Base-by-base conservation (phyloP, 331 rosid species). In the Acacia pycnantha region DNA sequence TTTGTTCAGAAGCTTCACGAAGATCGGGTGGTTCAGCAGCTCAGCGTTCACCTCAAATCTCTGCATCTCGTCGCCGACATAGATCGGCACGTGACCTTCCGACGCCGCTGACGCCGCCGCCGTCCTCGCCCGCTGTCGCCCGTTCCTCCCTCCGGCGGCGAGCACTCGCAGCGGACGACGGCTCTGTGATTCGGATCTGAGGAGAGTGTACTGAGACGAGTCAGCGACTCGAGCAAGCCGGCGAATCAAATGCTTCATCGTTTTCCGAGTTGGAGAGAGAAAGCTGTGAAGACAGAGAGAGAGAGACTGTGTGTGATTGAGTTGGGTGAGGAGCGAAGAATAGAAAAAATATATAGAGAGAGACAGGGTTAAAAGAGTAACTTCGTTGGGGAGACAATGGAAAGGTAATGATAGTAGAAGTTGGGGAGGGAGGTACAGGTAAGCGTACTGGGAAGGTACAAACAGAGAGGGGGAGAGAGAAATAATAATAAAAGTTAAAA, bases 371-470 rank as follows among this genome's bases (percentile, higher is more conserved):
- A 70, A 68, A 69, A 73, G 31, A 12, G 62, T 19, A 70, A 37
- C 26, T 31, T 80, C 29, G 53, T 31, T 48, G 3, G 84, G 29
- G 83, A 77, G 35, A 56, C 87, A 87, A 94, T 67, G 88, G 89
- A 92, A 94, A 92, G 97, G 90, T 81, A 79, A 80, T 88, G 97
- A 85, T 82, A 91, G 87, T 87, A 58, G 91, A 88, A 84, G 86
- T 73, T 51, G 78, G 88, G 88, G 97, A 89, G 92, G 97, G 94
- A 92, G 94, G 97, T 95, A 95, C 98, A 79, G 94, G 90, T 87
- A 83, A 87, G 92, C 92, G 98, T 95, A 95, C 98, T 93, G 87
- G 90, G 87, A 87, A 78, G 97, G 98, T 95, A 93, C 98, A 91
- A 87, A 87, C 78, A 64, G 78, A 75, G 68, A 71, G 74, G 3